Base-by-base conservation (phyloP, 768 basidiomycete genomes). In the Suillus bovinus region DNA sequence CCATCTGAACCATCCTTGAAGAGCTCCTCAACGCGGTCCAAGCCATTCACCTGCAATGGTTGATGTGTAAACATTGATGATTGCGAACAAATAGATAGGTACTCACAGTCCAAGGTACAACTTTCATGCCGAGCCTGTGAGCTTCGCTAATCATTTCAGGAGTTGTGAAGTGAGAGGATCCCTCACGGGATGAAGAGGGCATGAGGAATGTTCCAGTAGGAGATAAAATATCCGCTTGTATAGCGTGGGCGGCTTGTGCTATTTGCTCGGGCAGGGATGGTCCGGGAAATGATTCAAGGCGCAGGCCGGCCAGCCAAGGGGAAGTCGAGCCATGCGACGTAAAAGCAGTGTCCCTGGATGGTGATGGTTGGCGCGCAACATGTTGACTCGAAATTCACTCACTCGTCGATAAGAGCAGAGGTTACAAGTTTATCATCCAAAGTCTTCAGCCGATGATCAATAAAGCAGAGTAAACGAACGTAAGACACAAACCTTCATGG, bases 71-170 rank as follows among this genome's bases (percentile, higher is more conserved):
- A 29, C 1, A 39, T 24, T 1, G 5, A 29, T 10, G 38, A 38
- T 36, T 13, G 17, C 6, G 20, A 20, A 39, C 3, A 11, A 6
- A 36, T 36, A 46, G 11, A 9, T 31, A 4, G 44, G 22, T 59
- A 78, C 84, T 65, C 64, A 89, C 89, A 34, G 91, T 93, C 86
- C 87, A 93, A 7, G 90, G 89, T 63, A 86, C 85, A 50, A 93
- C 86, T 13, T 71, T 63, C 70, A 93, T 69, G 4, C 85, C 86
- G 34, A 89, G 79, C 39, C 78, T 63, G 69, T 92, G 91, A 0
- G 90, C 86, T 57, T 81, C 78, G 49, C 81, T 77, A 31, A 93
- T 80, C 90, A 93, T 91, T 24, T 79, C 81, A 70, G 80, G 76
- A 3, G 88, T 90, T 1, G 85, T 85, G 68, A 92, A 91, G 4